A percentile compares a stretch with the other conserved stretches of the same genome.
Evolutionary conservation across 176 grass and related monocot species (phyloP).

Genomic region (Bonia amplexicaulis): DNA sequence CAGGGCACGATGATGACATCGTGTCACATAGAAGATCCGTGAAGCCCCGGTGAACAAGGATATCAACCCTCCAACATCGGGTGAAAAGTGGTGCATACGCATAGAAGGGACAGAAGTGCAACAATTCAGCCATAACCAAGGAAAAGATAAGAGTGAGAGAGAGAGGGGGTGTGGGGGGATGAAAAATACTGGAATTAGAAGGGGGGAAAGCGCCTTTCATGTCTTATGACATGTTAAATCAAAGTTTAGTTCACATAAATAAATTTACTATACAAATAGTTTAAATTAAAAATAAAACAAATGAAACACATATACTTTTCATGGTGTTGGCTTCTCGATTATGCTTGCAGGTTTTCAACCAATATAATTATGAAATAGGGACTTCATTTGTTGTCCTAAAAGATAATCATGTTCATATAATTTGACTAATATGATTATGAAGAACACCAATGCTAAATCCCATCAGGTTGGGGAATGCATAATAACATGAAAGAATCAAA

Average conservation of each 20-base stretch:
- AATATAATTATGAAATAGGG: not conserved
- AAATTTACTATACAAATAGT: not conserved
- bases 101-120: not conserved
- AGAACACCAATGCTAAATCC: conserved; percentile 3
- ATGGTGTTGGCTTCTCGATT: not conserved
- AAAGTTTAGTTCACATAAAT: not conserved
- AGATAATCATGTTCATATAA: not conserved
- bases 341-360: not conserved
- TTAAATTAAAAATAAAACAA: not conserved
- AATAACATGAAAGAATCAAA: not conserved
- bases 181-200: not conserved
- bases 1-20: no score
- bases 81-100: not conserved
- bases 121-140: not conserved
- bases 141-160: not conserved
- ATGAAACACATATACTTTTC: not conserved
- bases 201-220: not conserved
- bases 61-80: no score
- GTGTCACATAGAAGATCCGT: no score
- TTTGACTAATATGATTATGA: not conserved
- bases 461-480: not conserved
- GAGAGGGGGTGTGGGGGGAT: no score
- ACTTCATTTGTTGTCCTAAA: not conserved
- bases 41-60: no score
- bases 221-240: not conserved